Percentiles rank a stretch among this genome's conserved stretches.
These are phyloP conservation scores for Castanea crenata DNA, from an alignment of 306 rosid genomes.

Conservation along the genomic window DNA sequence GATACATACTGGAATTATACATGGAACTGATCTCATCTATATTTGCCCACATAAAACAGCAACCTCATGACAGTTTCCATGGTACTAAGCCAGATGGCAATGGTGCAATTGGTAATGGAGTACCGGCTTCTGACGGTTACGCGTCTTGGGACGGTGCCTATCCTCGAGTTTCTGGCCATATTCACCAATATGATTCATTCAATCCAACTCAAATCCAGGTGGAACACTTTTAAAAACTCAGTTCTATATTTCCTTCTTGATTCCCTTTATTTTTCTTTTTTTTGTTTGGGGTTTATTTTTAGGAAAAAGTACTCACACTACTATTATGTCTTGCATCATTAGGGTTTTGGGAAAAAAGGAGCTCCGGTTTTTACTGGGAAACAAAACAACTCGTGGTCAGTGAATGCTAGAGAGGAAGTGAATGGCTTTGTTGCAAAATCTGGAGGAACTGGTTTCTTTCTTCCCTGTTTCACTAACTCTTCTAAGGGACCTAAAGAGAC, in stretches of 20 bases:
- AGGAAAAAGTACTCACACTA: background rate
- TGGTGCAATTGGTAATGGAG: background rate
- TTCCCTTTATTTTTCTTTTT: background rate
- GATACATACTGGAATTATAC: background rate
- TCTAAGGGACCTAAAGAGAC: background rate
- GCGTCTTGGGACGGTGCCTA: background rate
- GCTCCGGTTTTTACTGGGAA: background rate
- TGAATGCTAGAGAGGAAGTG: background rate
- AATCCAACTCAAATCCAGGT: slow-evolving; percentile 6
- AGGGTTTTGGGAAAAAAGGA: background rate
- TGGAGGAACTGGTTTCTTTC: slow-evolving; percentile 21
- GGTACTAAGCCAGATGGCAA: background rate
- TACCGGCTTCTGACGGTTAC: background rate
- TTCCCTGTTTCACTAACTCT: slow-evolving; percentile 6
- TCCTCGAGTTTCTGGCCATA: background rate
- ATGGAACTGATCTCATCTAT: background rate
- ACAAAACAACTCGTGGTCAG: background rate
- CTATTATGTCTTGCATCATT: background rate
- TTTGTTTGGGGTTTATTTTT: background rate
- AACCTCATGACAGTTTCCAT: background rate
- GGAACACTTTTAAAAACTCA: background rate
- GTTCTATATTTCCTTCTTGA: background rate
- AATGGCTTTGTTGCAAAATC: background rate
- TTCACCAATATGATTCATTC: background rate
- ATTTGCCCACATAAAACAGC: background rate